Evolutionary conservation across 306 rosid genomes (phyloP).

Genomic region (Carpinus fangiana): DNA sequence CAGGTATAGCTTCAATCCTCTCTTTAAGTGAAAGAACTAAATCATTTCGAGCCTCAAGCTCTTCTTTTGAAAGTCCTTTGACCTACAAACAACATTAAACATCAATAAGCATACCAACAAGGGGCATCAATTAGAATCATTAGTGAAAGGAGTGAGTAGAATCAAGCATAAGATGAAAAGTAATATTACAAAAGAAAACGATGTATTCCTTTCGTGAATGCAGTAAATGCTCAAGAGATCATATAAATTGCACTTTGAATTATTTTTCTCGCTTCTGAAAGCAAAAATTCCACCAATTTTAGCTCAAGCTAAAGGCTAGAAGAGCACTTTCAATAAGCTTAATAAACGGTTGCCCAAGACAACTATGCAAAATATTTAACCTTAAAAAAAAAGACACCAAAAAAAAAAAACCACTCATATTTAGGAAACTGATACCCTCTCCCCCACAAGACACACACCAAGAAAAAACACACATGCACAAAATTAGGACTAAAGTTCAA

Average conservation of each 20-base stretch:
- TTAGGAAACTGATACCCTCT: background rate
- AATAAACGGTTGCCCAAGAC: background rate
- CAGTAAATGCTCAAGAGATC: background rate
- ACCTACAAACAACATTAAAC: slow-evolving; percentile 3
- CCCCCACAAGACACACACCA: no score
- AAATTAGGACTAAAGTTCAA: background rate
- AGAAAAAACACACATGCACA: background rate
- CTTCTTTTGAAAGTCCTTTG: slow-evolving; percentile 38
- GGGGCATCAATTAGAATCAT: background rate
- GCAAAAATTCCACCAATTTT: background rate
- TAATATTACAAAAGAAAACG: background rate
- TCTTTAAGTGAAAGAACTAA: slow-evolving; percentile 29
- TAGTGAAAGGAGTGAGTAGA: background rate
- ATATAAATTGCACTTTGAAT: background rate
- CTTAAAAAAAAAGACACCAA: background rate
- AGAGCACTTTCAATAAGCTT: background rate
- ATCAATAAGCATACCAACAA: background rate
- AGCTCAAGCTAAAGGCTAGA: background rate
- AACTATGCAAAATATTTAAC: background rate
- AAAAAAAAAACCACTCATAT: background rate
- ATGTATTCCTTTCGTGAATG: background rate
- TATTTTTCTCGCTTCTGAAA: background rate
- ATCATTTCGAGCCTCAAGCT: slow-evolving; percentile 32
- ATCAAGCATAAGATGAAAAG: background rate
- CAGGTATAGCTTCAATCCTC: slow-evolving; percentile 39